A percentile compares a stretch with the other conserved stretches of the same genome.
phyloP scores from a whole-genome alignment of 495 filamentous ascomycete genomes.

The Hypoxylon perforatum region DNA sequence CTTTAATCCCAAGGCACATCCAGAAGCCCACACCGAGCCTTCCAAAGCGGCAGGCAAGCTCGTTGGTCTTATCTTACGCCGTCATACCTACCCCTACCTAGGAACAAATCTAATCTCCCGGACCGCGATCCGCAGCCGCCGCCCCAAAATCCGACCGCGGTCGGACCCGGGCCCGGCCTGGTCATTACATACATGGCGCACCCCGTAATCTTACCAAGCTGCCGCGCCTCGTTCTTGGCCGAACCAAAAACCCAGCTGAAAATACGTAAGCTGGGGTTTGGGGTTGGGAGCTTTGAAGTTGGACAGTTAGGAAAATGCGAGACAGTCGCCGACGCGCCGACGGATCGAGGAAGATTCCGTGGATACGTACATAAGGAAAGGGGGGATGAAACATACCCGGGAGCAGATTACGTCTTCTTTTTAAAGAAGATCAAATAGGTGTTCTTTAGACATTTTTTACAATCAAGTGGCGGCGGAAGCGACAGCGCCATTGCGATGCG shows the following conservation, averaged over 20 bases:
- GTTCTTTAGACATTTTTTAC: not conserved
- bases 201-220: not conserved
- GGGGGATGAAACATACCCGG: not conserved
- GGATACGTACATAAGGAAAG: not conserved
- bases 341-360: too few relatives aligned
- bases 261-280: too few relatives aligned
- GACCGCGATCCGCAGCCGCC: constrained; percentile 10
- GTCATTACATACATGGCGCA: not conserved
- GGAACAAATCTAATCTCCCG: constrained; percentile 28
- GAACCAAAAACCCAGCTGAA: too few relatives aligned
- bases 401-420: not conserved
- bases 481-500: not conserved
- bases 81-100: too few relatives aligned
- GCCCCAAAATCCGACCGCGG: constrained; percentile 5
- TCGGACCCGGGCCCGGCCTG: constrained; percentile 1
- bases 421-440: not conserved
- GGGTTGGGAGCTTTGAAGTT: too few relatives aligned
- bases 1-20: too few relatives aligned
- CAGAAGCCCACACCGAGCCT: too few relatives aligned
- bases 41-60: too few relatives aligned
- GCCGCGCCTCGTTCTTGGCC: too few relatives aligned
- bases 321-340: too few relatives aligned
- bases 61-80: too few relatives aligned
- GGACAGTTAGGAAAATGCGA: too few relatives aligned
- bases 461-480: not conserved